Evolutionary conservation across 2,329 filamentous ascomycete species (phyloP).

Genomic region (Didymella pinodella): DNA sequence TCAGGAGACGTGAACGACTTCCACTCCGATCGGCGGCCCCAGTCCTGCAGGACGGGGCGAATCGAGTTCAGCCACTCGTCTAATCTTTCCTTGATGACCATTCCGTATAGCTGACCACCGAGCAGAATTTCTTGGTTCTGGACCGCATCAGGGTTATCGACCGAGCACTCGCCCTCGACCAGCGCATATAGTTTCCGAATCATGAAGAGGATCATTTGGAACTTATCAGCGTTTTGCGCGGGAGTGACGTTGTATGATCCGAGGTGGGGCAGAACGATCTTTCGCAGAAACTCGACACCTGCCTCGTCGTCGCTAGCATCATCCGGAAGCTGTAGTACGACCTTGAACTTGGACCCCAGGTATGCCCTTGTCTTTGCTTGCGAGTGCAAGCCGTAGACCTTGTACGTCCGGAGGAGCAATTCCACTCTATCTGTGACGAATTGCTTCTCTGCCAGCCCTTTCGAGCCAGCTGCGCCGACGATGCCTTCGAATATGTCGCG

Average conservation of each 20-base stretch:
- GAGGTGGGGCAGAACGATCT: constrained; percentile 89
- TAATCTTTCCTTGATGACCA: constrained; percentile 92
- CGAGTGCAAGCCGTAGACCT: constrained; percentile 84
- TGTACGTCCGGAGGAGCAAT: constrained; percentile 90
- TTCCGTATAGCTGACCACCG: constrained; percentile 91
- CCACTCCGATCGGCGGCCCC: constrained; percentile 60
- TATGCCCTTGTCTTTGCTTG: constrained; percentile 83
- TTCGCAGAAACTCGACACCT: constrained; percentile 88
- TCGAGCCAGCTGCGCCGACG: constrained; percentile 77
- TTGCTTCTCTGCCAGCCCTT: constrained; percentile 79
- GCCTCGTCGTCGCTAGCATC: constrained; percentile 88
- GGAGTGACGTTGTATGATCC: constrained; percentile 86
- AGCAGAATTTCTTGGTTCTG: constrained; percentile 96
- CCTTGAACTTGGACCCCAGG: constrained; percentile 88
- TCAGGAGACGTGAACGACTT: constrained; percentile 74
- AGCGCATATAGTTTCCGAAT: constrained; percentile 92
- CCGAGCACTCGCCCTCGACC: constrained; percentile 88
- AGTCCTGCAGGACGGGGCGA: constrained; percentile 61
- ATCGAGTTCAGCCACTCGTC: constrained; percentile 86
- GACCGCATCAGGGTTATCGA: constrained; percentile 95
- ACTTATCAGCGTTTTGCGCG: constrained; percentile 88
- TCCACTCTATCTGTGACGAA: constrained; percentile 96
- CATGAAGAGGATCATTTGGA: constrained; percentile 94
- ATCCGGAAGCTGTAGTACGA: constrained; percentile 83
- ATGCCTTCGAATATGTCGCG: constrained; percentile 95